Evolutionary conservation across 805 yeast genomes (phyloP).

Genomic region (Ogataea nakhonphanomensis): DNA sequence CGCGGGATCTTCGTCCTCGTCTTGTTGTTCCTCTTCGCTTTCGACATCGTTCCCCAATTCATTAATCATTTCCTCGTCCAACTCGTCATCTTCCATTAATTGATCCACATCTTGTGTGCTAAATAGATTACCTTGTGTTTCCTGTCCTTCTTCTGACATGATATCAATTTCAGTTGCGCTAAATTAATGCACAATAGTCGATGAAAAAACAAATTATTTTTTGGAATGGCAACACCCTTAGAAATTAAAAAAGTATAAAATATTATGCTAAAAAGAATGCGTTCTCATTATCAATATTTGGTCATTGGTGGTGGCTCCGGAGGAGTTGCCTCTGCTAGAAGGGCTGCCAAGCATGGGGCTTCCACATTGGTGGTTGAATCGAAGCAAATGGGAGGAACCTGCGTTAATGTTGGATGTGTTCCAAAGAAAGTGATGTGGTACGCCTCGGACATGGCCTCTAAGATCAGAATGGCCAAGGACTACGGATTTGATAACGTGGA

Average conservation of each 20-base stretch:
- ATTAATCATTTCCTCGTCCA: conserved; percentile 28
- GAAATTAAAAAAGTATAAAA: background rate
- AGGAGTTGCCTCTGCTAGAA: conserved; percentile 97
- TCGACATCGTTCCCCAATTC: conserved; percentile 11
- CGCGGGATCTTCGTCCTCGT: conserved; percentile 25
- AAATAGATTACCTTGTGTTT: conserved; percentile 18
- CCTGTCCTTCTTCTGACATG: conserved; percentile 3
- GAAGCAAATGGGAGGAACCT: conserved; percentile 89
- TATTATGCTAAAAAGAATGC: conserved; percentile 31
- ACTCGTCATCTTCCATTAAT: conserved; percentile 30
- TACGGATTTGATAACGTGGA: conserved; percentile 73
- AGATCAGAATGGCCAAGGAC: conserved; percentile 67
- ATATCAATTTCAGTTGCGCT: no score
- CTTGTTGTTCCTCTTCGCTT: conserved; percentile 8
- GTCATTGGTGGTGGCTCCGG: conserved; percentile 99
- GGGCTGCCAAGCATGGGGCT: conserved; percentile 94
- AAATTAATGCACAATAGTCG: background rate
- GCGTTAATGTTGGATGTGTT: conserved; percentile 99
- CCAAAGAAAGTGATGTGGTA: conserved; percentile 99
- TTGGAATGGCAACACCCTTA: background rate
- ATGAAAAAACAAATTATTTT: background rate
- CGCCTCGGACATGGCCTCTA: conserved; percentile 84
- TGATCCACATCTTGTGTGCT: conserved; percentile 22
- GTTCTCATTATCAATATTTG: conserved; percentile 74
- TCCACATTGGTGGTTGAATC: conserved; percentile 81